Evolutionary conservation across 371 early-diverging fungal species (phyloP).

Genomic region (Apophysomyces ossiformis): DNA sequence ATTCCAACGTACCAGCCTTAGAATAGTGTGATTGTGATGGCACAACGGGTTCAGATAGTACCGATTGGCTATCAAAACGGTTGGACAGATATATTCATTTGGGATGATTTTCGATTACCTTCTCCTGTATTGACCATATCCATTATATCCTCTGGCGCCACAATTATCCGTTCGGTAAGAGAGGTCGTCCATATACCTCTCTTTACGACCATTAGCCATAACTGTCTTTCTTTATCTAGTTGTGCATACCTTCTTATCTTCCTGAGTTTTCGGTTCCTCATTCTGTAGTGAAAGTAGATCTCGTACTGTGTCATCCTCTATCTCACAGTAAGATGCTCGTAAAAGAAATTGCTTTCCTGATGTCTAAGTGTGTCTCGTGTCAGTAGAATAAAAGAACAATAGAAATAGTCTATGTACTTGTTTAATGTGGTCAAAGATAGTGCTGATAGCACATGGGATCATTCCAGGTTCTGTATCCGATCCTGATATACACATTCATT

Average conservation of each 20-base stretch:
- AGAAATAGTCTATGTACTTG: constrained; percentile 28
- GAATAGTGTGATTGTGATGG: constrained; percentile 91
- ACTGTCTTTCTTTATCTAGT: neutral
- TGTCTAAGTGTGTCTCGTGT: constrained; percentile 25
- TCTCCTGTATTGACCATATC: constrained; percentile 81
- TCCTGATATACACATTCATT: constrained; percentile 30
- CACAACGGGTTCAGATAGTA: constrained; percentile 88
- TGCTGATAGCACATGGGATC: constrained; percentile 55
- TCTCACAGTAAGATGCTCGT: constrained; percentile 95
- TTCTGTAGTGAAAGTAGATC: constrained; percentile 86
- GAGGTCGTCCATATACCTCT: constrained; percentile 89
- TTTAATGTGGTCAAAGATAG: constrained; percentile 57
- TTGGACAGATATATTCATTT: neutral
- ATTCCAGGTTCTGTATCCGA: constrained; percentile 59
- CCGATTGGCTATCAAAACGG: constrained; percentile 63
- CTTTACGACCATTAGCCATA: constrained; percentile 33
- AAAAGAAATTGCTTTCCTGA: constrained; percentile 78
- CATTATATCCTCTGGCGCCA: constrained; percentile 80
- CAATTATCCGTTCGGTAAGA: constrained; percentile 88
- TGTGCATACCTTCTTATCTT: constrained; percentile 62
- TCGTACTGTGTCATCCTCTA: constrained; percentile 95
- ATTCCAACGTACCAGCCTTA: constrained; percentile 70
- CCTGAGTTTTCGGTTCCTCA: constrained; percentile 81
- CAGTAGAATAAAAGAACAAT: neutral
- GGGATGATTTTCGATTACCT: constrained; percentile 38